Evolutionary conservation across 495 filamentous ascomycete genomes (phyloP).

Genomic region (Annulohypoxylon nitens): DNA sequence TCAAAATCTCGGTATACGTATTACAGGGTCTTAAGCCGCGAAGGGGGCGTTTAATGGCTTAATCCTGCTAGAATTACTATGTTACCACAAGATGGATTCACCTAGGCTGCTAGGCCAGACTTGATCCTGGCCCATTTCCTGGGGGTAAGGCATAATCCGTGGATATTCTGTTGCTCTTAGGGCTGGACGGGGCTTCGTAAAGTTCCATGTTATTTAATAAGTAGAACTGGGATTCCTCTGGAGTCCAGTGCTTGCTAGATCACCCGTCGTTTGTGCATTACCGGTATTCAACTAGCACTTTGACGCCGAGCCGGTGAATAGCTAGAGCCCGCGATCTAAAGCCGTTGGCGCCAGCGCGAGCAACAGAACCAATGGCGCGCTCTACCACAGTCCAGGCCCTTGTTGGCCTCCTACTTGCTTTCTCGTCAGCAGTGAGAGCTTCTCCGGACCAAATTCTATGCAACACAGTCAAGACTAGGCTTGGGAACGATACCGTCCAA

Average conservation of each 20-base stretch:
- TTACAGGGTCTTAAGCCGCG: conserved; percentile 15
- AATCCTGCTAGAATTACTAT: conserved; percentile 33
- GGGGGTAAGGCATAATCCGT: conserved; percentile 20
- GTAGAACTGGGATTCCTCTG: conserved; percentile 20
- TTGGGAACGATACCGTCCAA: conserved; percentile 31
- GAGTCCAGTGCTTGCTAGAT: conserved; percentile 14
- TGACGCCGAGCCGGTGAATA: conserved; percentile 31
- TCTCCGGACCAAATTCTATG: conserved; percentile 32
- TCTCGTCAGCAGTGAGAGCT: conserved; percentile 22
- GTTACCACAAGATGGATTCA: conserved; percentile 23
- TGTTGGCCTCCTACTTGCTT: conserved; percentile 16
- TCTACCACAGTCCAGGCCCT: conserved; percentile 12
- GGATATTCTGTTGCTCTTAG: conserved; percentile 7
- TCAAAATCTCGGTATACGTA: conserved; percentile 8
- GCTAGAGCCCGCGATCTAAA: conserved; percentile 28
- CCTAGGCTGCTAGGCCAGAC: background rate
- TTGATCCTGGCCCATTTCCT: conserved; percentile 21
- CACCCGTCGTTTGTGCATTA: background rate
- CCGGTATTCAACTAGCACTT: conserved; percentile 34
- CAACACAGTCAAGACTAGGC: conserved; percentile 22
- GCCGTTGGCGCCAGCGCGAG: conserved; percentile 5
- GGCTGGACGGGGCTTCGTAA: conserved; percentile 21
- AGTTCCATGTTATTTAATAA: conserved; percentile 15
- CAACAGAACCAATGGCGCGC: conserved; percentile 32
- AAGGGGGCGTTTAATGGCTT: conserved; percentile 26